phyloP scores from a whole-genome alignment of 768 basidiomycete species.

The Lactarius vividus region DNA sequence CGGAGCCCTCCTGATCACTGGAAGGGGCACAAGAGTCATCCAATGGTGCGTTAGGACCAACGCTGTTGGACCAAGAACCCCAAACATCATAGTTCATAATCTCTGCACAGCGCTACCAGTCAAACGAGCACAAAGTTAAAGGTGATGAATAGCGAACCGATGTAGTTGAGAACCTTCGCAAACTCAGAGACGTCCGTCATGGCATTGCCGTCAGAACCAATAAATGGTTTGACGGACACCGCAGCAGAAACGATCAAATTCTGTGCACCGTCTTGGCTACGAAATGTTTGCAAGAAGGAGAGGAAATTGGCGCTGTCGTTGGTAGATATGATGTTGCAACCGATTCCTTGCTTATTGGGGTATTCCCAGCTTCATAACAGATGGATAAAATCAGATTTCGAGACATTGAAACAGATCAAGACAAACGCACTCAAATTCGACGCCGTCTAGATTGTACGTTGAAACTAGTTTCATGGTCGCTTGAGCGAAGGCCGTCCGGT shows the following conservation, averaged over 20 bases:
- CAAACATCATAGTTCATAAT: slow-evolving; percentile 28
- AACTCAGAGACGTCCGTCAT: slow-evolving; percentile 17
- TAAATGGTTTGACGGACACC: neutral
- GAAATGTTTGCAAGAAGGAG: slow-evolving; percentile 13
- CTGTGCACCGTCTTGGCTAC: neutral
- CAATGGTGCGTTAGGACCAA: slow-evolving; percentile 26
- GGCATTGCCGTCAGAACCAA: neutral
- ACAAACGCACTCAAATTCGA: slow-evolving; percentile 22
- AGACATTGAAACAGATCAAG: neutral
- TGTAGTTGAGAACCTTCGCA: slow-evolving; percentile 23
- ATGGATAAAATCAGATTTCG: neutral
- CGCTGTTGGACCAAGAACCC: slow-evolving; percentile 9
- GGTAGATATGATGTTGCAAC: slow-evolving; percentile 8
- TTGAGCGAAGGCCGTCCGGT: slow-evolving; percentile 21
- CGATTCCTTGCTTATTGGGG: neutral
- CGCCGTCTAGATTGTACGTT: slow-evolving; percentile 19
- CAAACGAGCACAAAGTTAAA: neutral
- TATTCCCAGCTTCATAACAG: slow-evolving; percentile 21
- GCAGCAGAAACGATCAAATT: slow-evolving; percentile 12
- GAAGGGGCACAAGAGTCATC: slow-evolving; percentile 20
- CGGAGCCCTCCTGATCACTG: slow-evolving; percentile 11
- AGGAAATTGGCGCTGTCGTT: slow-evolving; percentile 17
- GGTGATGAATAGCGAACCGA: slow-evolving; percentile 5
- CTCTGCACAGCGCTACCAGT: neutral
- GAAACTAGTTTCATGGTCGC: neutral